Conservation (phyloP, 345 rosid species). For the Arabis hirsuta region DNA sequence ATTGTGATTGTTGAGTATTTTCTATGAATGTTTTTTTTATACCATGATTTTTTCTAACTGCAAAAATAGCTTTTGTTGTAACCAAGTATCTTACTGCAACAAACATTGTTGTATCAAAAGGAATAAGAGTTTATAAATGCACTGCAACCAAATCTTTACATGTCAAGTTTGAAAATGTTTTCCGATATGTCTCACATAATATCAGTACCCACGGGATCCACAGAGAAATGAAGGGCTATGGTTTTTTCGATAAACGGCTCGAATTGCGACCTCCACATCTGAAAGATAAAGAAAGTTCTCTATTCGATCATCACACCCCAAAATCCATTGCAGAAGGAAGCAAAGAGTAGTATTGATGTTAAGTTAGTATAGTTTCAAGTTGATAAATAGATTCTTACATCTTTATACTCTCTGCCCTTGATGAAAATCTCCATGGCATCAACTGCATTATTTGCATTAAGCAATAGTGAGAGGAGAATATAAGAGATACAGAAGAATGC, state of each 20-base stretch:
- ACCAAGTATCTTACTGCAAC: not conserved
- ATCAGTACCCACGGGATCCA: constrained; percentile 85
- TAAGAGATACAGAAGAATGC: not conserved
- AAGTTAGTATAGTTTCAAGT: not conserved
- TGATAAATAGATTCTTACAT: constrained; percentile 52
- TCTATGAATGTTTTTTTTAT: too few relatives aligned
- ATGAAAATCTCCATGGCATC: constrained; percentile 77
- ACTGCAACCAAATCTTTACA: constrained; percentile 13
- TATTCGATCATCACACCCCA: not conserved
- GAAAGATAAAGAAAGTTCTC: constrained; percentile 34
- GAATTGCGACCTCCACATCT: constrained; percentile 77
- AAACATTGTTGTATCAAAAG: not conserved
- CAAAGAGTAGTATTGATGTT: not conserved
- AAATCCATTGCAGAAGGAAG: not conserved
- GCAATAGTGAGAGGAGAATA: constrained; percentile 36
- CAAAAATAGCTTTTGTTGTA: not conserved
- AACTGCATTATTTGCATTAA: constrained; percentile 52
- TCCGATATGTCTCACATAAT: constrained; percentile 57
- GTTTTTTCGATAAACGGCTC: constrained; percentile 53
- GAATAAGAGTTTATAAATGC: constrained; percentile 8
- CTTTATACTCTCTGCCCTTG: constrained; percentile 63
- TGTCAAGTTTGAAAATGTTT: constrained; percentile 2
- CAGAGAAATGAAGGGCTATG: constrained; percentile 60
- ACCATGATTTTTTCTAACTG: too few relatives aligned
- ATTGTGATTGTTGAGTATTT: too few relatives aligned